phyloP scores from a whole-genome alignment of 345 rosid species.

The Nasturtium officinale region DNA sequence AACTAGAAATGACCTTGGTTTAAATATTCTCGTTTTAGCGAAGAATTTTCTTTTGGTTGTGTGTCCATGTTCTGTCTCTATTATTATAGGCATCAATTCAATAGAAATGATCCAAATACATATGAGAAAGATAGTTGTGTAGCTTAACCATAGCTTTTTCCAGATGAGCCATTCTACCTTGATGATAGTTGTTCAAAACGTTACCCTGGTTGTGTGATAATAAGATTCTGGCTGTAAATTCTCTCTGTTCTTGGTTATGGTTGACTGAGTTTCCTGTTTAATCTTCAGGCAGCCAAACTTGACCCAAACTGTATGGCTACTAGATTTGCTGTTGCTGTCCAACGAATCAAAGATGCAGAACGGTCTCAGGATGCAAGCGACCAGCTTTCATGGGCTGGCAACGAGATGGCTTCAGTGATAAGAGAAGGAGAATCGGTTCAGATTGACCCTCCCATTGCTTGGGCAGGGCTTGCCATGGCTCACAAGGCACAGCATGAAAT shows the following conservation, averaged over 20 bases:
- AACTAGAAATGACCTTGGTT: slow-evolving; percentile 3
- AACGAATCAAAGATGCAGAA: slow-evolving; percentile 89
- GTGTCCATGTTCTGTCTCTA: slow-evolving; percentile 7
- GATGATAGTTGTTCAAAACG: not conserved
- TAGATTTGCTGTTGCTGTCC: slow-evolving; percentile 91
- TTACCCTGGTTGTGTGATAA: slow-evolving; percentile 9
- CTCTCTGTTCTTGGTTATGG: slow-evolving; percentile 7
- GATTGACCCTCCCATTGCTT: slow-evolving; percentile 72
- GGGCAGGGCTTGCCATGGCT: slow-evolving; percentile 96
- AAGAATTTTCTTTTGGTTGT: slow-evolving; percentile 5
- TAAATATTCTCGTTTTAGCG: not conserved
- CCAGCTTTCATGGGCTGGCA: slow-evolving; percentile 87
- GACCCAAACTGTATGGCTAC: slow-evolving; percentile 94
- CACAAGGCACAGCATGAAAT: slow-evolving; percentile 92
- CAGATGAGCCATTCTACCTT: not conserved
- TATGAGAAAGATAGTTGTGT: slow-evolving; percentile 1
- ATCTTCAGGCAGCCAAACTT: slow-evolving; percentile 78
- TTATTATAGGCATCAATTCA: not conserved
- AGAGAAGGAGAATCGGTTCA: slow-evolving; percentile 91
- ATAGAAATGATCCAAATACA: slow-evolving; percentile 1
- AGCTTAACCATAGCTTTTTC: slow-evolving; percentile 6
- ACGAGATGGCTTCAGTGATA: slow-evolving; percentile 94
- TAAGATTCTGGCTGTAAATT: slow-evolving; percentile 1
- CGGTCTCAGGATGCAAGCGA: slow-evolving; percentile 90
- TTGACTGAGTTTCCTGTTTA: slow-evolving; percentile 17